A percentile compares a stretch with the other conserved stretches of the same genome.
phyloP scores from a whole-genome alignment of 495 filamentous ascomycete species.

The Aspergillus homomorphus region DNA sequence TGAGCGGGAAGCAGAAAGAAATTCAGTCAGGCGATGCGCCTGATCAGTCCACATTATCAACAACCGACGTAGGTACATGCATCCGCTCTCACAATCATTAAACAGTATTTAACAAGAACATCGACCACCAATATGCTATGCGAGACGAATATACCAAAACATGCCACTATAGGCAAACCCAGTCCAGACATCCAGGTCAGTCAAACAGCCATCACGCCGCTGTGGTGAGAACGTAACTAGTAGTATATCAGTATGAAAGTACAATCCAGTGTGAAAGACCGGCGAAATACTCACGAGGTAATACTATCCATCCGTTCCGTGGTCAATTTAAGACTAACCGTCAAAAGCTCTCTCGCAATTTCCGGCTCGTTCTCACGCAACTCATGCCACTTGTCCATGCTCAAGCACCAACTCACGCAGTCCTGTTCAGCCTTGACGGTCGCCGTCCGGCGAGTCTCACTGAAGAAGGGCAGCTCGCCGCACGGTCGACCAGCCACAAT shows the following conservation, averaged over 20 bases:
- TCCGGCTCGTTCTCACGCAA: constrained; percentile 67
- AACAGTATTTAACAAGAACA: background rate
- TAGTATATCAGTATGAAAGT: constrained; percentile 1
- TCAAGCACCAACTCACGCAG: constrained; percentile 79
- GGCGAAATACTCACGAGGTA: constrained; percentile 57
- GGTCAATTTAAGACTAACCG: constrained; percentile 80
- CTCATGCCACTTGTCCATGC: constrained; percentile 61
- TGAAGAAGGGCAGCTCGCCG: constrained; percentile 95
- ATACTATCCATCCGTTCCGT: constrained; percentile 89
- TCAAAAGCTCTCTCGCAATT: constrained; percentile 78
- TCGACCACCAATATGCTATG: background rate
- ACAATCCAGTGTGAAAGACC: background rate
- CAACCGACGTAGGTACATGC: background rate
- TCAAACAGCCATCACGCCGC: constrained; percentile 24
- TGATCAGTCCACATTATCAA: background rate
- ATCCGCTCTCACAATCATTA: background rate
- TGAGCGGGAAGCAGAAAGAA: too few species aligned
- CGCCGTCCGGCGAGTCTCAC: constrained; percentile 78
- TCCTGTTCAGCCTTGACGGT: constrained; percentile 80
- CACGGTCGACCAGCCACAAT: constrained; percentile 95
- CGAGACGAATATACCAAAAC: constrained; percentile 2
- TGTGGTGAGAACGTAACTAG: constrained; percentile 37
- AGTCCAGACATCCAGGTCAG: background rate
- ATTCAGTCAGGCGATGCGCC: too few species aligned
- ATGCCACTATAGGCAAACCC: background rate